Base-by-base conservation (phyloP, 108 stramenopile genomes). In the Bacterosira constricta region DNA sequence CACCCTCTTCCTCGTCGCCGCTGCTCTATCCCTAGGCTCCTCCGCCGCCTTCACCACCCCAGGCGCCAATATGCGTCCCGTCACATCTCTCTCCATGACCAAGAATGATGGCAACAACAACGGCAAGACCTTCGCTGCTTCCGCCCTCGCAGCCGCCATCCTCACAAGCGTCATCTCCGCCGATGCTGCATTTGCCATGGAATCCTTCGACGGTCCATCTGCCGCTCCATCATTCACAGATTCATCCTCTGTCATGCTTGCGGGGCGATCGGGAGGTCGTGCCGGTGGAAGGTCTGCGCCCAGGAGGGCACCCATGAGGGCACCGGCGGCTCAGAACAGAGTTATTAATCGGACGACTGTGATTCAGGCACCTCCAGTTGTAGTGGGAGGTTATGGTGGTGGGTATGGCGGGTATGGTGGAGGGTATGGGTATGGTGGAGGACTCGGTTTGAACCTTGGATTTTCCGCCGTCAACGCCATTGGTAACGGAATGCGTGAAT, bases 401-500 rank as follows among this genome's bases (percentile, higher is more conserved):
- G 54, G 54, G 13, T 58, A 57, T 54, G 66, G 69, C 11, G 77
- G 77, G 51, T 72, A 58, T 23, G 69, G 75, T 15, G 73, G 73
- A 29, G 45, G 38, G 1, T 78, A 78, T 46, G 77, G 69, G 77
- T 38, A 72, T 72, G 5, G 71, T 55, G 57, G 51, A 57, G 68
- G 45, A 1, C 9, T n/a, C n/a, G n/a, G n/a, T 3, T 50, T 71
- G 57, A 71, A 71, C 29, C 77, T 78, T 11, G 77, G 68, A 6
- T 56, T 78, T 36, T 45, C 44, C 34, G 77, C 77, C 1, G 77
- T 80, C 10, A 69, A 51, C 31, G 73, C 79, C 34, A 74, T 80
- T 17, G 73, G 73, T 1, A 75, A 74, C 30, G 79, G 79, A 17
- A 69, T 80, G 44, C 66, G 79, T 18, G 79, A 80, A 50, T 66